A percentile compares a stretch with the other conserved stretches of the same genome.
Evolutionary conservation across 2,329 filamentous ascomycete species (phyloP).

Genomic region (Waltergamsia citrina): DNA sequence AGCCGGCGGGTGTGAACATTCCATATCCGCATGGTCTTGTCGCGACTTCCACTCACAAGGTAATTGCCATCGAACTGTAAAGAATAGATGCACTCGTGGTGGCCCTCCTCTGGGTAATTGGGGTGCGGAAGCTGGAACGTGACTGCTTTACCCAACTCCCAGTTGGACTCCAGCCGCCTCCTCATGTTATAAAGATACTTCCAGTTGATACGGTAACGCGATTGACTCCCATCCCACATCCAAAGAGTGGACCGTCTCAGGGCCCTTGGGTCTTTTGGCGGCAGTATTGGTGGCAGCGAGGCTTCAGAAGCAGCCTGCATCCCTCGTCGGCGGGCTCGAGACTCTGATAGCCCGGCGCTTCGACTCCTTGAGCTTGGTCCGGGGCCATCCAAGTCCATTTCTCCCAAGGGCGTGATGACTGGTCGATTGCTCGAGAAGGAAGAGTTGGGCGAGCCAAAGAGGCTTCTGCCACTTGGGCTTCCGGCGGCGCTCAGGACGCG

Average conservation of each 20-base stretch:
- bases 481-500: conserved; percentile 11
- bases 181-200: conserved; percentile 88
- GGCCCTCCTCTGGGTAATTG: conserved; percentile 68
- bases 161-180: conserved; percentile 77
- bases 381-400: conserved; percentile 18
- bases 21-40: conserved; percentile 84
- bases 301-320: conserved; percentile 21
- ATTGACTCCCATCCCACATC: conserved; percentile 37
- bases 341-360: conserved; percentile 15
- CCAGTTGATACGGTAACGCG: conserved; percentile 70
- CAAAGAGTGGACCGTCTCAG: conserved; percentile 37
- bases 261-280: conserved; percentile 15
- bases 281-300: conserved; percentile 17
- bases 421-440: conserved; percentile 19
- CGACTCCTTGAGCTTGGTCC: conserved; percentile 17
- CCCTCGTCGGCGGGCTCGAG: conserved; percentile 25
- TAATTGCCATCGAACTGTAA: conserved; percentile 81
- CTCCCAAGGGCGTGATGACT: conserved; percentile 12
- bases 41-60: conserved; percentile 87
- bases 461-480: conserved; percentile 10
- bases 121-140: conserved; percentile 92
- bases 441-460: conserved; percentile 23
- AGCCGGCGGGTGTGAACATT: conserved; percentile 73
- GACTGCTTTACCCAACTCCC: conserved; percentile 70
- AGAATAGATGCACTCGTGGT: conserved; percentile 89